Evolutionary conservation across 164 flowering plant species (phyloP), one percentile per base, ranked within the genome.

Genomic region (Aristolochia fimbriata): DNA sequence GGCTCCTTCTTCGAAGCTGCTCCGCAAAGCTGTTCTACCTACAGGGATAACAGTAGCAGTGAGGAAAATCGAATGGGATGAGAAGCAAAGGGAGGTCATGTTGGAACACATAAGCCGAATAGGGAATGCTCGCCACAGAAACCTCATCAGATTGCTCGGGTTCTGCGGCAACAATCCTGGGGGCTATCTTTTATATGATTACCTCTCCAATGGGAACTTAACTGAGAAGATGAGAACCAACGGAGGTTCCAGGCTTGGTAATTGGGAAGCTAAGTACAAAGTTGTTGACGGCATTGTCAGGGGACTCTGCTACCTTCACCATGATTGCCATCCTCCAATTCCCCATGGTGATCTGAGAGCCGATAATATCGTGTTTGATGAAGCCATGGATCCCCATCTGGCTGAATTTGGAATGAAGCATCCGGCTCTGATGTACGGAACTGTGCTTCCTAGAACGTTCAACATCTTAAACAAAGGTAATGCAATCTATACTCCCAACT

Each of bases 341-440:
- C 82, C 98, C 15, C 98, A 92, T 70, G 98, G 98, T 60, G 88
- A 89, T 76, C 51, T 92, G 68, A 86, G 74, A 74, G 62, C 83
- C n/a, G 76, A 73, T 48, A 87, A 87, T 62, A 59, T 92, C n/a
- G 57, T 81, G 57, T 83, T 89, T 27, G 91, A 84, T 63, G 96
- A 85, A 62, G 81, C 79, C 52, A 83, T 86, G 91, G 98, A 92
- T 73, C 91, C 93, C 31, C 88, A 68, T 51, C 66, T 92, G 62
- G 75, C 83, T 19, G 96, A 87, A 33, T 92, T 78, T 37, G 98
- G 98, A 25, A 60, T 85, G 61, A 74, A 70, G 51, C 63, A 66
- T 48, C 71, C 89, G 65, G 15, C 62, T 21, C 75, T 74, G 37
- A 55, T 76, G 66, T 67, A 61, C 19, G 67, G 70, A 65, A 74